Conservation (phyloP, 805 yeast genomes). For the Debaryomyces tyrocola region DNA sequence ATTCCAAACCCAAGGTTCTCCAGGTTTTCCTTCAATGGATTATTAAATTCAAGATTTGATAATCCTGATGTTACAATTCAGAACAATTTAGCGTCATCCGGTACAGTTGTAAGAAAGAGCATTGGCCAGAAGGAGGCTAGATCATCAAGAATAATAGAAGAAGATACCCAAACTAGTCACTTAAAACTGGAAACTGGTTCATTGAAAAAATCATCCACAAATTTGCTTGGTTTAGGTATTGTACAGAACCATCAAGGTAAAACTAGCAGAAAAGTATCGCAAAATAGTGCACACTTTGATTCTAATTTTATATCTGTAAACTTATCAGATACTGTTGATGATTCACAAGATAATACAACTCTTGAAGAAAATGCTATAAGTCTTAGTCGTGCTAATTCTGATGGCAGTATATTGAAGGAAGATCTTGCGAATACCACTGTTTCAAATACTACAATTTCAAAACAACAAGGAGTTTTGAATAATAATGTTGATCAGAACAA, state of each 20-base stretch:
- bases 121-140: background rate
- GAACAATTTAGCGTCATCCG: slow-evolving; percentile 4
- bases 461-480: too few species aligned
- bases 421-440: slow-evolving; percentile 27
- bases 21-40: slow-evolving; percentile 40
- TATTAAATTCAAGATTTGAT: slow-evolving; percentile 16
- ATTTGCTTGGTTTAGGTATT: slow-evolving; percentile 32
- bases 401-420: slow-evolving; percentile 18
- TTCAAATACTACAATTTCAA: slow-evolving; percentile 27
- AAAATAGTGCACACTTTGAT: background rate
- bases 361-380: slow-evolving; percentile 22
- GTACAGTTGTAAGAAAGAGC: slow-evolving; percentile 10
- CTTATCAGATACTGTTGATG: slow-evolving; percentile 14
- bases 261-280: background rate
- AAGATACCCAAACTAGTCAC: background rate
- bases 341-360: slow-evolving; percentile 7
- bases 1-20: slow-evolving; percentile 47
- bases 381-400: slow-evolving; percentile 18
- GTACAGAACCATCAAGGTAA: background rate
- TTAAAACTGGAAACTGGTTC: slow-evolving; percentile 12
- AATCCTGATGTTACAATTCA: slow-evolving; percentile 5
- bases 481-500: slow-evolving; percentile 24
- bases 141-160: background rate
- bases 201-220: slow-evolving; percentile 20
- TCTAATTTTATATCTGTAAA: slow-evolving; percentile 20